phyloP scores from a whole-genome alignment of 306 rosid species.

The Quercus ilex region DNA sequence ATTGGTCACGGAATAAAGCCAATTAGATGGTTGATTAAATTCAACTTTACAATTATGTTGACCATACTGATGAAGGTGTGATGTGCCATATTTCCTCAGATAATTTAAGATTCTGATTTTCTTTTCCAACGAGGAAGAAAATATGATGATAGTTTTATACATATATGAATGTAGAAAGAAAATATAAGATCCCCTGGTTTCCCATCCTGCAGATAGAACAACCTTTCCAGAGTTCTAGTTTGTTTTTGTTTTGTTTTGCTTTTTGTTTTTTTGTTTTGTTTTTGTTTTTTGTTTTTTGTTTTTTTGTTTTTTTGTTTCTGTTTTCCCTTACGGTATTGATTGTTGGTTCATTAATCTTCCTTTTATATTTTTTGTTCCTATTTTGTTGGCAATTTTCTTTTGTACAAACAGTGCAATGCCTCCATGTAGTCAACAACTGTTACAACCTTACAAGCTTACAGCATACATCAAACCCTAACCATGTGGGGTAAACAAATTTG shows the following conservation, averaged over 20 bases:
- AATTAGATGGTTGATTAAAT: no score
- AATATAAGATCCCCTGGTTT: background rate
- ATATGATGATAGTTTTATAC: background rate
- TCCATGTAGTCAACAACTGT: no score
- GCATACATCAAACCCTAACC: background rate
- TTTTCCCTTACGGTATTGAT: no score
- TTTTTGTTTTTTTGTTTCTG: background rate
- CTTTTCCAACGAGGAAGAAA: background rate
- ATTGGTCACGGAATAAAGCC: no score
- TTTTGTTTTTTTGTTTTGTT: no score
- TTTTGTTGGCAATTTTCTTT: no score
- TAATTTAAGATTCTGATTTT: background rate
- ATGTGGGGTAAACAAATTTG: background rate
- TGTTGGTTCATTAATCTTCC: no score
- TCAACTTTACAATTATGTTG: background rate
- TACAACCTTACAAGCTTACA: background rate
- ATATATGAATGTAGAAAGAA: background rate
- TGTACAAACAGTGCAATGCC: no score
- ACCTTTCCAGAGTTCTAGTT: background rate
- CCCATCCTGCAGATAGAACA: background rate
- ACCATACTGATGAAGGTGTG: background rate
- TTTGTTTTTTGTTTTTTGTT: background rate
- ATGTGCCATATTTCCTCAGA: background rate
- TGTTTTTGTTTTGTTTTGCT: no score
- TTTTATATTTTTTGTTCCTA: no score